phyloP scores from a whole-genome alignment of 2,329 filamentous ascomycete species.

The Macrophomina phaseolina region DNA sequence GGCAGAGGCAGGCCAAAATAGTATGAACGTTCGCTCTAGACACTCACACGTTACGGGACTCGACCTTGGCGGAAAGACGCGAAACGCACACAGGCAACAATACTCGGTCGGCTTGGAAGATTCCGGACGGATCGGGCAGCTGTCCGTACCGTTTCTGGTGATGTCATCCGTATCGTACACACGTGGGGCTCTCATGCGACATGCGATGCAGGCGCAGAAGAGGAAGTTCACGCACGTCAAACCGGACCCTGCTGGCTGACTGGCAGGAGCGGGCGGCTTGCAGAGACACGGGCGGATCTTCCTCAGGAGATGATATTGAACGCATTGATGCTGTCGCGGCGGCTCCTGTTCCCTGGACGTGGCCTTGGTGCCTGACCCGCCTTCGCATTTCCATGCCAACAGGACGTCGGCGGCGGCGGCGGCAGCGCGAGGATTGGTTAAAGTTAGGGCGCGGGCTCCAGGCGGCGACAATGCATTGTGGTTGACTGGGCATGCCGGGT shows the following conservation, averaged over 20 bases:
- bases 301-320: conserved; percentile 10
- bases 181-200: conserved; percentile 17
- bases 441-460: neutral
- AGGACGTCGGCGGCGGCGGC: neutral
- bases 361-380: neutral
- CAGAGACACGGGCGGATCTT: neutral
- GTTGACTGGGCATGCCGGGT: neutral
- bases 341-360: neutral
- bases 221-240: neutral
- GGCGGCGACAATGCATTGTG: neutral
- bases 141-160: conserved; percentile 3
- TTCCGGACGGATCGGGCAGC: conserved; percentile 15
- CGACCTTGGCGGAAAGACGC: too few species aligned
- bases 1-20: too few species aligned
- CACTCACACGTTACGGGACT: too few species aligned
- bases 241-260: neutral
- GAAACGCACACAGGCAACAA: neutral
- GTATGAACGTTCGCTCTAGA: too few species aligned
- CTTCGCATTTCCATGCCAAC: neutral
- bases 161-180: conserved; percentile 2
- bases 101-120: neutral
- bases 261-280: neutral
- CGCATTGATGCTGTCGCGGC: conserved; percentile 1
- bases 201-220: neutral
- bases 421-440: neutral